Evolutionary conservation across 345 rosid genomes (phyloP), one percentile per base, ranked within the genome.

Genomic region (Mangifera indica): DNA sequence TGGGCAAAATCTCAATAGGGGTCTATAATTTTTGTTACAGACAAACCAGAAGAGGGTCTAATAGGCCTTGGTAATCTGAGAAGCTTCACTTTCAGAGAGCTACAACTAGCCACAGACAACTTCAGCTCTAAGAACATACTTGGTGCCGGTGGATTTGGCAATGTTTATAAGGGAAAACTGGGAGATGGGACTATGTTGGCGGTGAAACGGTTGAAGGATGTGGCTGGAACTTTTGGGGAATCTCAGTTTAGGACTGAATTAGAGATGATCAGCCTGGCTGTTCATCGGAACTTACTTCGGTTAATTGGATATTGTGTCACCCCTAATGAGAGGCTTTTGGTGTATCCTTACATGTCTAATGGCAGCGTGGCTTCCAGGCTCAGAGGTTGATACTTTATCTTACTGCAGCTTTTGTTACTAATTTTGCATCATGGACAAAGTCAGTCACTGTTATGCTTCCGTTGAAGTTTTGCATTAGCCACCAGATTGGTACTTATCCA

Each of bases 351-450:
- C 81, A 94, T 94, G 98, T 81, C 95, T 46, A 94, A 92, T 67
- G 97, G 98, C 78, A 94, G 98, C 44, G 97, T 94, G 51, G 98
- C 98, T 44, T 87, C 89, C 53, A 85, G 98, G 81, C 97, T 94
- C 48, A 85, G 88, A 92, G 92, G 98, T 93, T 56, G 63, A 88
- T 84, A 3, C 74, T 63, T 17, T 72, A 3, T 49, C 49, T 77
- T 55, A 10, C 64, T 49, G 37, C 42, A 71, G 25, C 5, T 67
- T 12, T 44, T 34, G 48, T 22, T 62, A 7, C 42, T 58, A 9
- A 32, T 22, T 40, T 45, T 42, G 25, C 12, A n/a, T 57, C 10
- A 9, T 66, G 77, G 26, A 70, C 45, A 58, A 37, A n/a, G 60
- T 22, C 10, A 46, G 32, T 62, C 60, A 14, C 15, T 54, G 20